Evolutionary conservation across 805 yeast genomes (phyloP), one percentile per base, ranked within the genome.

Genomic region (Yarrowia osloensis): DNA sequence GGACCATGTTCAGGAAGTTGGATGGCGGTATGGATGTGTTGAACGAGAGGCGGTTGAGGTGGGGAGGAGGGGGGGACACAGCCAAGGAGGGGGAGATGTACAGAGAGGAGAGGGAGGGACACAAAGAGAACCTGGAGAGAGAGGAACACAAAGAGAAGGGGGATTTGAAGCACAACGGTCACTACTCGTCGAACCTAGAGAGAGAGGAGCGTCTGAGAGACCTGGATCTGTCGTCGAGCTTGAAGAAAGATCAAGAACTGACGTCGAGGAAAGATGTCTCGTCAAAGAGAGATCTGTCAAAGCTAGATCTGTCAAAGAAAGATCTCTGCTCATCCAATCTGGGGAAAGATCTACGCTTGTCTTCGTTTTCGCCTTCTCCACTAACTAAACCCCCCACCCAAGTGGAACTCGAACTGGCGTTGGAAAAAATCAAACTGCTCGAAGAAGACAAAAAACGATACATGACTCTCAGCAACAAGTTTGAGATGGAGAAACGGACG

Each of bases 1-100:
- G 29, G 17, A 40, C 49, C 19, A 57, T 57, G 63, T 57, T 57
- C 19, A 35, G 49, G 15, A 57, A 57, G 21, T 28, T 57, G 13
- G 63, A 57, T 11, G 15, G 15, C 6, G 19, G 13, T 21, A 19
- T 57, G 63, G 63, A 28, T 13, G 5, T 57, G 31, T 35, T 55
- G 24, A 21, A 37, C 2, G 17, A 52, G 40, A 52, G 59, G 29
- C 19, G 42, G 31, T 9, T 7, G 13, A 33, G 4, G 22, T 52
- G 55, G 55, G 39, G 57, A 12, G 31, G 11, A n/a, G 8, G 6
- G 6, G 29, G 31, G 42, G 22, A 7, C 1, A 13, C n/a, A n/a
- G n/a, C 17, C 37, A 33, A 33, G 11, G 9, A 5, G 15, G 37
- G 17, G 13, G 37, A n/a, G n/a, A n/a, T n/a, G n/a, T n/a, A n/a